A percentile compares a stretch with the other conserved stretches of the same genome.
phyloP scores from a whole-genome alignment of 2,329 filamentous ascomycete genomes.

The Thyridium curvatum region DNA sequence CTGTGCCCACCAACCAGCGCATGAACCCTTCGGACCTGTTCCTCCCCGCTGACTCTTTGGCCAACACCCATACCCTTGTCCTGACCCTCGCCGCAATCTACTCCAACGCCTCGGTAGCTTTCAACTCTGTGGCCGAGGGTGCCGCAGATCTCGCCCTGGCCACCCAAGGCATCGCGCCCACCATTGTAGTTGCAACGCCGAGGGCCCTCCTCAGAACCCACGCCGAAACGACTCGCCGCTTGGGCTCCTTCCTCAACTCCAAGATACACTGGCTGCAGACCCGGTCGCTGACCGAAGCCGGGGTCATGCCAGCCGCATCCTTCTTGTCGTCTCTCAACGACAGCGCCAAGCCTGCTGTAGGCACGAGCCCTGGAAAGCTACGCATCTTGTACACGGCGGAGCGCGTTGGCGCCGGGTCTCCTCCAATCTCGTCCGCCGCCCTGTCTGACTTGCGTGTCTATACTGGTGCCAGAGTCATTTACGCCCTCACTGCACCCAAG shows the following conservation, averaged over 20 bases:
- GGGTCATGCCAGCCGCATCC: constrained; percentile 65
- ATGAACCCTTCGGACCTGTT: constrained; percentile 73
- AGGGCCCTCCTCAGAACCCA: constrained; percentile 66
- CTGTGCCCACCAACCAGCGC: constrained; percentile 69
- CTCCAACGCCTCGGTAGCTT: constrained; percentile 75
- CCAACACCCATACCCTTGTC: constrained; percentile 71
- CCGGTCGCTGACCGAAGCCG: constrained; percentile 60
- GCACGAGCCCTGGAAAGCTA: constrained; percentile 62
- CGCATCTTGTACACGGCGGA: constrained; percentile 79
- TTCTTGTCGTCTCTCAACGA: constrained; percentile 57
- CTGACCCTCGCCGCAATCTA: constrained; percentile 79
- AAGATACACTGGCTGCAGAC: constrained; percentile 67
- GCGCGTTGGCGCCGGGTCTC: constrained; percentile 54
- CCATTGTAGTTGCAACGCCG: constrained; percentile 73
- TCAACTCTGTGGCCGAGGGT: constrained; percentile 80
- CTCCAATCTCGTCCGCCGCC: constrained; percentile 59
- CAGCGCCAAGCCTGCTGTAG: constrained; percentile 50
- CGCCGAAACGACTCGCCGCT: constrained; percentile 49
- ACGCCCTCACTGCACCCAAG: constrained; percentile 73
- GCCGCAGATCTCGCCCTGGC: constrained; percentile 67
- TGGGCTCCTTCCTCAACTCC: constrained; percentile 55
- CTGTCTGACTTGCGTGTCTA: constrained; percentile 79
- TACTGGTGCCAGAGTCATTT: constrained; percentile 72
- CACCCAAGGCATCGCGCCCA: constrained; percentile 70
- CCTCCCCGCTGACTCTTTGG: constrained; percentile 75